phyloP scores from a whole-genome alignment of 495 filamentous ascomycete species.

The Elaphomyces granulatus region DNA sequence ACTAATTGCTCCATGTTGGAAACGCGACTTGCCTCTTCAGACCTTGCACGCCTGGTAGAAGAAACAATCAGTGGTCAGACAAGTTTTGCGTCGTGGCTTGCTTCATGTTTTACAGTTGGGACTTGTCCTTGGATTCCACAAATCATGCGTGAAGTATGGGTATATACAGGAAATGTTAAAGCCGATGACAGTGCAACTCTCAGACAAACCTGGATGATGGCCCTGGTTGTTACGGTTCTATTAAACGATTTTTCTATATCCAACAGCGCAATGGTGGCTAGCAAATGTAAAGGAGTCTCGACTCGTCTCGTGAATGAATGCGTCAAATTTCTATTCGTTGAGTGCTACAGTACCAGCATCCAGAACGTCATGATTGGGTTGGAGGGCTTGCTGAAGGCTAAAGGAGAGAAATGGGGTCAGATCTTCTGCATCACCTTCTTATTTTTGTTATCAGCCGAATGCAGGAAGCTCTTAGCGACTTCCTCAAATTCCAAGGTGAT shows the following conservation, averaged over 20 bases:
- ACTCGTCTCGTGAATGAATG: conserved; percentile 2
- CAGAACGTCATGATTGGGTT: conserved; percentile 1
- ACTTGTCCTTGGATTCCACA: conserved; percentile 1
- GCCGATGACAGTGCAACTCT: no score
- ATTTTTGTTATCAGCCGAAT: conserved; percentile 2
- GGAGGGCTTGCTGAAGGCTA: neutral
- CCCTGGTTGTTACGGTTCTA: conserved; percentile 2
- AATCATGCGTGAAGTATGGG: conserved; percentile 1
- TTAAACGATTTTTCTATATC: conserved; percentile 1
- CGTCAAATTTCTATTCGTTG: conserved; percentile 3
- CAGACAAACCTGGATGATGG: conserved; percentile 2
- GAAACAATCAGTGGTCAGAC: neutral
- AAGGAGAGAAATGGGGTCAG: neutral
- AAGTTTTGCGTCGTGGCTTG: conserved; percentile 3
- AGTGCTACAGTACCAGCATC: neutral
- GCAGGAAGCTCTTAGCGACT: conserved; percentile 5
- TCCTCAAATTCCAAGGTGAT: neutral
- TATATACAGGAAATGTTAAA: no score
- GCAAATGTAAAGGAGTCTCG: neutral
- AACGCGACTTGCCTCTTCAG: neutral
- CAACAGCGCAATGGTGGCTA: neutral
- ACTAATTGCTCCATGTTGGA: no score
- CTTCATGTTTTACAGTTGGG: conserved; percentile 1
- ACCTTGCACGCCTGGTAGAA: neutral
- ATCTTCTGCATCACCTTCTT: conserved; percentile 3